Conservation (phyloP, 495 filamentous ascomycete species). For the Aspergillus baeticus region DNA sequence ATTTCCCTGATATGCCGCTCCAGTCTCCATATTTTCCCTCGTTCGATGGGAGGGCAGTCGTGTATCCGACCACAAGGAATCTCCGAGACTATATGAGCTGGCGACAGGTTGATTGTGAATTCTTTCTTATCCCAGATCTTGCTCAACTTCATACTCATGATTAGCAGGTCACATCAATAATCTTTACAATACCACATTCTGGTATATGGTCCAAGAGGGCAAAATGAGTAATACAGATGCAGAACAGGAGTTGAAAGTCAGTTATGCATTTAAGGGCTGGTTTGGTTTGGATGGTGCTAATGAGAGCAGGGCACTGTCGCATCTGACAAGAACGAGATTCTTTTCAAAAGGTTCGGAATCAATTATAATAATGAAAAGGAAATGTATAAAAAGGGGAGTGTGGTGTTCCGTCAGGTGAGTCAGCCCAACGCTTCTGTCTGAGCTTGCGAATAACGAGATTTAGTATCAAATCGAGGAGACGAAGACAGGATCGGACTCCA, state of each 20-base stretch:
- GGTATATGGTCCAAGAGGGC: constrained; percentile 77
- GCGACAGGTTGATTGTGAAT: constrained; percentile 92
- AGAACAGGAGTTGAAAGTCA: constrained; percentile 72
- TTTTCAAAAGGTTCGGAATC: constrained; percentile 84
- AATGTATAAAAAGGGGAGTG: constrained; percentile 89
- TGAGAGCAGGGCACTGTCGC: constrained; percentile 68
- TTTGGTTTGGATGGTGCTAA: neutral
- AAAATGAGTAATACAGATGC: constrained; percentile 73
- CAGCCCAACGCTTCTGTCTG: neutral
- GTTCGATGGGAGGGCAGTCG: constrained; percentile 89
- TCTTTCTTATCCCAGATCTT: neutral
- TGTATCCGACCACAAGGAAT: constrained; percentile 76
- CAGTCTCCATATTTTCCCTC: constrained; percentile 70
- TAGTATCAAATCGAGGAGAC: constrained; percentile 44
- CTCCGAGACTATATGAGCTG: constrained; percentile 94
- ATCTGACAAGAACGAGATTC: constrained; percentile 90
- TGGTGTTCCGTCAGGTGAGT: constrained; percentile 76
- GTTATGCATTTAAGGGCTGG: constrained; percentile 4
- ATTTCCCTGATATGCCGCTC: constrained; percentile 67
- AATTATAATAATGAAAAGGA: constrained; percentile 97
- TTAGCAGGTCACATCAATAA: constrained; percentile 90
- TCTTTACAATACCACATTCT: constrained; percentile 96
- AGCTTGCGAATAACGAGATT: neutral
- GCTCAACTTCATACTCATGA: neutral
- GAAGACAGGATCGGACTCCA: constrained; percentile 15